Evolutionary conservation across 495 filamentous ascomycete species (phyloP).

Genomic region (Aspergillus heteromorphus): DNA sequence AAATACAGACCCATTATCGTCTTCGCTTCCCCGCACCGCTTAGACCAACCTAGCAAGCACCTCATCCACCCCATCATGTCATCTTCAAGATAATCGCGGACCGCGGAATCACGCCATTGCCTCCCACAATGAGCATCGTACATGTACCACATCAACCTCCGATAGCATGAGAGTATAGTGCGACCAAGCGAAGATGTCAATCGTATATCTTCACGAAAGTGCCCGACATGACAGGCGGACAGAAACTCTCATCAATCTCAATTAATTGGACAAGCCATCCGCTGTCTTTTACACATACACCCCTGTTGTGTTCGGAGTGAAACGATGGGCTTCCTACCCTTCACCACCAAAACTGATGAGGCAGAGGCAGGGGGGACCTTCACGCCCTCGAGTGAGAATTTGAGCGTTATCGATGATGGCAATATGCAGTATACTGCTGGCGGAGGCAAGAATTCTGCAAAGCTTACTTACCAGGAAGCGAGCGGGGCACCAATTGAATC

Average conservation of each 20-base stretch:
- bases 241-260: too few species aligned
- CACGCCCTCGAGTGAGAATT: neutral
- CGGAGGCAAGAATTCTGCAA: conserved; percentile 51
- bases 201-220: neutral
- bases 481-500: conserved; percentile 57
- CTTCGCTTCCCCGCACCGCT: neutral
- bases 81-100: neutral
- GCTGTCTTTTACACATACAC: too few species aligned
- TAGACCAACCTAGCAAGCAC: neutral
- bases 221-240: neutral
- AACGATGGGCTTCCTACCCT: neutral
- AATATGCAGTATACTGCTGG: conserved; percentile 46
- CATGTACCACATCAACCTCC: neutral
- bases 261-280: too few species aligned
- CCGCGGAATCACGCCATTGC: neutral
- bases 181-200: neutral
- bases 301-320: neutral
- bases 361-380: neutral
- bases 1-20: neutral
- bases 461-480: conserved; percentile 57
- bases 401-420: conserved; percentile 26
- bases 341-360: neutral
- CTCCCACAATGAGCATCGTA: conserved; percentile 1
- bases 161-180: too few species aligned
- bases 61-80: neutral